phyloP scores from a whole-genome alignment of 2,329 filamentous ascomycete species.

The Tolypocladium tropicale region DNA sequence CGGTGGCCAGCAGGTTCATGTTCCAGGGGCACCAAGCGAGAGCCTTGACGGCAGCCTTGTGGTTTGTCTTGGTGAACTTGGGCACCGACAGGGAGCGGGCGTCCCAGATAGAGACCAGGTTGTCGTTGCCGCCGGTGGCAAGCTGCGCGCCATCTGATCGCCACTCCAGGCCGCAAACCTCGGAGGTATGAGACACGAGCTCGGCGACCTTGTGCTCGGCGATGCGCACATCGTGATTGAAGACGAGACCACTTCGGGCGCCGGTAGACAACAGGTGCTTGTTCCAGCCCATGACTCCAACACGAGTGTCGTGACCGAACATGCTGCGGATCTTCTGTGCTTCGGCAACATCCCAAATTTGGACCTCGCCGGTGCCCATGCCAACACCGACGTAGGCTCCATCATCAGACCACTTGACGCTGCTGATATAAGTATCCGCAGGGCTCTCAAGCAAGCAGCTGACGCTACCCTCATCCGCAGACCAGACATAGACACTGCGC shows the following conservation, averaged over 20 bases:
- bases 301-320: slow-evolving; percentile 92
- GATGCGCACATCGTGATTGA: slow-evolving; percentile 96
- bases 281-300: slow-evolving; percentile 98
- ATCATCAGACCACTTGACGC: slow-evolving; percentile 97
- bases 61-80: slow-evolving; percentile 99
- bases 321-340: slow-evolving; percentile 94
- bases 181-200: slow-evolving; percentile 91
- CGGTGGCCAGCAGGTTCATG: slow-evolving; percentile 90
- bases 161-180: slow-evolving; percentile 98
- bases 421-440: slow-evolving; percentile 91
- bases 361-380: slow-evolving; percentile 88
- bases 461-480: slow-evolving; percentile 84
- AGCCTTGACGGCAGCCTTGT: slow-evolving; percentile 97
- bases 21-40: slow-evolving; percentile 99
- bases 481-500: slow-evolving; percentile 97
- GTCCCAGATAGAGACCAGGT: slow-evolving; percentile 98
- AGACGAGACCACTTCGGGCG: slow-evolving; percentile 87
- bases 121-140: slow-evolving; percentile 96
- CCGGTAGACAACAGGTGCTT: slow-evolving; percentile 96
- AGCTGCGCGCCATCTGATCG: slow-evolving; percentile 92
- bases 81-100: slow-evolving; percentile 84
- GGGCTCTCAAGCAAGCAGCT: slow-evolving; percentile 80
- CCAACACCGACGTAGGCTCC: slow-evolving; percentile 94
- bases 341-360: slow-evolving; percentile 98
- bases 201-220: slow-evolving; percentile 97